phyloP scores from a whole-genome alignment of 2,329 filamentous ascomycete species.

The Helotiales sp. region DNA sequence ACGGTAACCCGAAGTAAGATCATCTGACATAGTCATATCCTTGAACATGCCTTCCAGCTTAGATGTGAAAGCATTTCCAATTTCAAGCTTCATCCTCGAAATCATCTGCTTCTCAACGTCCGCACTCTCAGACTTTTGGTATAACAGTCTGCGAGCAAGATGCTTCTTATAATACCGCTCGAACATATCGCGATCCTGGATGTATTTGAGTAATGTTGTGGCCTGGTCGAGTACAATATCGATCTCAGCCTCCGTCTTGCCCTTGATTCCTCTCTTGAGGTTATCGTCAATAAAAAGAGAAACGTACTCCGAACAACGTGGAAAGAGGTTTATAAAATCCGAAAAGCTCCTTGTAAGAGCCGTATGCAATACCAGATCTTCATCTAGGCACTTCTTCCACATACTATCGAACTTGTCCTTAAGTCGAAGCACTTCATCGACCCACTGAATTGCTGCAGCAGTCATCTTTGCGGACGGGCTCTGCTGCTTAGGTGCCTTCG shows the following conservation, averaged over 20 bases:
- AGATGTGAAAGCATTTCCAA: slow-evolving; percentile 89
- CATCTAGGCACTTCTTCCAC: slow-evolving; percentile 69
- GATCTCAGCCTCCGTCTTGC: slow-evolving; percentile 86
- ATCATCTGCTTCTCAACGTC: slow-evolving; percentile 97
- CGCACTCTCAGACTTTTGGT: slow-evolving; percentile 85
- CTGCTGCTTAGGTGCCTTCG: slow-evolving; percentile 49
- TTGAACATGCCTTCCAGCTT: slow-evolving; percentile 98
- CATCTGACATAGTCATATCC: slow-evolving; percentile 86
- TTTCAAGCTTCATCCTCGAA: slow-evolving; percentile 92
- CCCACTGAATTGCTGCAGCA: slow-evolving; percentile 87
- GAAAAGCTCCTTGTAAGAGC: slow-evolving; percentile 84
- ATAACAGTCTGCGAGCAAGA: slow-evolving; percentile 80
- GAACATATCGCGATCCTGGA: slow-evolving; percentile 91
- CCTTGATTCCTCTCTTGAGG: slow-evolving; percentile 89
- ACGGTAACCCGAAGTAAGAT: slow-evolving; percentile 77
- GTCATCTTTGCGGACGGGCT: slow-evolving; percentile 75
- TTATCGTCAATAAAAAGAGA: slow-evolving; percentile 97
- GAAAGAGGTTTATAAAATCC: slow-evolving; percentile 91
- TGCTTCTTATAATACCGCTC: slow-evolving; percentile 99
- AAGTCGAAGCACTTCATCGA: slow-evolving; percentile 81
- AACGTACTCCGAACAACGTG: slow-evolving; percentile 83
- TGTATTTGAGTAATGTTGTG: slow-evolving; percentile 81
- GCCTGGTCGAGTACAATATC: slow-evolving; percentile 85
- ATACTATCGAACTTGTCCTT: slow-evolving; percentile 90
- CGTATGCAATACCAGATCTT: slow-evolving; percentile 76